Percentiles rank a stretch among this genome's conserved stretches.
Evolutionary conservation across 257 asterid genomes (phyloP).

Genomic region (Gardenia jasminoides): DNA sequence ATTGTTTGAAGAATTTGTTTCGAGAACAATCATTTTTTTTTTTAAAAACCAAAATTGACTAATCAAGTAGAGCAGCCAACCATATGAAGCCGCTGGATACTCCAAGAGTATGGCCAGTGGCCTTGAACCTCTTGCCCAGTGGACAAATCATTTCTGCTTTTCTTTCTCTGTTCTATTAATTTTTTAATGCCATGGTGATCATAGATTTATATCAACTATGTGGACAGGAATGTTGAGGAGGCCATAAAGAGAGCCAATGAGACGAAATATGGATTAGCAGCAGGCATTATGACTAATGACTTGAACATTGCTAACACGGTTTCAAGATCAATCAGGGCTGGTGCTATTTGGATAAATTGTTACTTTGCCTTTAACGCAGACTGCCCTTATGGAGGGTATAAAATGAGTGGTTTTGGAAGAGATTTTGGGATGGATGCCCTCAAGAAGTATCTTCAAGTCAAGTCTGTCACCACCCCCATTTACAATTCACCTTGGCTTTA

Average conservation of each 20-base stretch:
- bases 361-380: conserved; percentile 58
- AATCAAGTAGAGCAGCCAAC: too few species aligned
- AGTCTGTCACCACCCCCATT: conserved; percentile 71
- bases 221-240: conserved; percentile 63
- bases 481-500: conserved; percentile 77
- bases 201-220: too few species aligned
- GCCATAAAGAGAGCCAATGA: conserved; percentile 72
- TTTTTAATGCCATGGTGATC: too few species aligned
- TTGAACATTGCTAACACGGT: conserved; percentile 78
- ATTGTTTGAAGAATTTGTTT: too few species aligned
- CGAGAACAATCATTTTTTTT: too few species aligned
- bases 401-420: conserved; percentile 87
- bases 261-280: conserved; percentile 75
- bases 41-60: too few species aligned
- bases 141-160: too few species aligned
- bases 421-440: conserved; percentile 67
- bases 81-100: too few species aligned
- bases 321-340: conserved; percentile 73
- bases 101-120: too few species aligned
- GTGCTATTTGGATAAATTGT: conserved; percentile 79
- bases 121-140: too few species aligned
- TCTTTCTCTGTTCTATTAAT: too few species aligned
- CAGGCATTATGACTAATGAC: conserved; percentile 76
- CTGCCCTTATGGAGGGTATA: conserved; percentile 72
- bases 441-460: conserved; percentile 54